Percentiles rank a stretch among this genome's conserved stretches.
These are phyloP conservation scores for Chalciporus chontae DNA, from an alignment of 768 basidiomycete species.

Conservation along the genomic window DNA sequence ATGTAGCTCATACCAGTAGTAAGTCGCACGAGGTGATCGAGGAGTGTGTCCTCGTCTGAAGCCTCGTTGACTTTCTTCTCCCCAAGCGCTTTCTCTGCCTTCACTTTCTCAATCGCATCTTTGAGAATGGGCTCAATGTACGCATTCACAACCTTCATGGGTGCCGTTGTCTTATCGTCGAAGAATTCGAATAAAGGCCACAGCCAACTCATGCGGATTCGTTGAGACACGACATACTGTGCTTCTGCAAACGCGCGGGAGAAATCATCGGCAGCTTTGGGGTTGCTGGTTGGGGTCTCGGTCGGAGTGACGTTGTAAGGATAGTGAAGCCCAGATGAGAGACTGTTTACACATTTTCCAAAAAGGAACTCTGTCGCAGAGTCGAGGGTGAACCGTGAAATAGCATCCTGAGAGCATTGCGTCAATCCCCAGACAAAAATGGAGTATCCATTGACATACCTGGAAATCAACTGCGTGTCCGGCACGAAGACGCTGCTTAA, in stretches of 20 bases:
- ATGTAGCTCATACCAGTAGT: conserved; percentile 38
- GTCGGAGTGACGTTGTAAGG: conserved; percentile 37
- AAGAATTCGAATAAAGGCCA: conserved; percentile 55
- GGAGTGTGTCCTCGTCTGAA: conserved; percentile 45
- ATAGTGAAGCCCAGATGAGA: conserved; percentile 49
- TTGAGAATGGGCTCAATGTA: conserved; percentile 45
- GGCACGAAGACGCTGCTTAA: conserved; percentile 45
- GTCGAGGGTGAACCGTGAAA: conserved; percentile 64
- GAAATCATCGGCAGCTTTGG: conserved; percentile 41
- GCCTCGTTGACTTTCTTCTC: conserved; percentile 29
- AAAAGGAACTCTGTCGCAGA: conserved; percentile 66
- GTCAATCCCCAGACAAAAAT: neutral
- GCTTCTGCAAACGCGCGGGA: conserved; percentile 47
- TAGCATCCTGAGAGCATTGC: conserved; percentile 41
- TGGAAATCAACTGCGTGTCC: conserved; percentile 61
- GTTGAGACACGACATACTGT: conserved; percentile 40
- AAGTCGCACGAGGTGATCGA: conserved; percentile 53
- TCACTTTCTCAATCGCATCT: conserved; percentile 46
- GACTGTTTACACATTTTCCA: conserved; percentile 52
- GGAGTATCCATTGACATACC: conserved; percentile 21
- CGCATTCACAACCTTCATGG: conserved; percentile 51
- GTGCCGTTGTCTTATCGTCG: conserved; percentile 41
- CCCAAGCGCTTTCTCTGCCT: conserved; percentile 5
- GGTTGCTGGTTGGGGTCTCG: conserved; percentile 21
- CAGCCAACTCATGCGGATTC: conserved; percentile 43